These are phyloP conservation scores for Marasmius fiardii DNA, from an alignment of 1,284 basidiomycete genomes.

Conservation along the genomic window DNA sequence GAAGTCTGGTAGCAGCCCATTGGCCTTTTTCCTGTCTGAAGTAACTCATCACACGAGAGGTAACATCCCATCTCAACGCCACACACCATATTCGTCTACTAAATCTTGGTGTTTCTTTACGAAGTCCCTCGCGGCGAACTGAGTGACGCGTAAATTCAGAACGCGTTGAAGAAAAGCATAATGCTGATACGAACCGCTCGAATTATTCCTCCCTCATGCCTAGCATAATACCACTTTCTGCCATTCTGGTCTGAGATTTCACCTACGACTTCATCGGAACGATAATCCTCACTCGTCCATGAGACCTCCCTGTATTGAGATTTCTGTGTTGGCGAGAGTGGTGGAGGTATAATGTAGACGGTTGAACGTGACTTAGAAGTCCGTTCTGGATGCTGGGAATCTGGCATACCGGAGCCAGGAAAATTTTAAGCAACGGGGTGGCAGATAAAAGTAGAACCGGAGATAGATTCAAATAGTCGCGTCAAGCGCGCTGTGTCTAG, in stretches of 20 bases:
- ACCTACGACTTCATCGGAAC: conserved; percentile 53
- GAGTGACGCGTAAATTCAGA: conserved; percentile 21
- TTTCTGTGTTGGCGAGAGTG: conserved; percentile 1
- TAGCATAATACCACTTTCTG: conserved; percentile 56
- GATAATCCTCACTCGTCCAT: conserved; percentile 24
- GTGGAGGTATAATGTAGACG: background rate
- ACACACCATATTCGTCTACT: conserved; percentile 57
- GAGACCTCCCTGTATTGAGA: conserved; percentile 13
- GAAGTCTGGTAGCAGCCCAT: conserved; percentile 25
- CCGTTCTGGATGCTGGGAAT: background rate
- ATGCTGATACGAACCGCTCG: conserved; percentile 43
- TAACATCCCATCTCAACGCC: conserved; percentile 1
- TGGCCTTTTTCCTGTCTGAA: conserved; percentile 39
- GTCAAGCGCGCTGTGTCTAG: too few relatives aligned
- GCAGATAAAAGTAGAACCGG: too few relatives aligned
- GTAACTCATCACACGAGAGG: conserved; percentile 6
- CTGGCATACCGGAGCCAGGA: background rate
- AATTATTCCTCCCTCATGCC: conserved; percentile 52
- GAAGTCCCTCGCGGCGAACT: conserved; percentile 43
- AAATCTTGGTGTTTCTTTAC: conserved; percentile 37
- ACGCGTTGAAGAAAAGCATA: conserved; percentile 12
- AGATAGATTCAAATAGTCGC: too few relatives aligned
- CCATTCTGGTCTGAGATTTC: conserved; percentile 39
- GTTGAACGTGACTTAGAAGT: background rate
- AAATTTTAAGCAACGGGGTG: too few relatives aligned